Conservation (phyloP, 2,329 filamentous ascomycete genomes). For the Colletotrichum salicis region DNA sequence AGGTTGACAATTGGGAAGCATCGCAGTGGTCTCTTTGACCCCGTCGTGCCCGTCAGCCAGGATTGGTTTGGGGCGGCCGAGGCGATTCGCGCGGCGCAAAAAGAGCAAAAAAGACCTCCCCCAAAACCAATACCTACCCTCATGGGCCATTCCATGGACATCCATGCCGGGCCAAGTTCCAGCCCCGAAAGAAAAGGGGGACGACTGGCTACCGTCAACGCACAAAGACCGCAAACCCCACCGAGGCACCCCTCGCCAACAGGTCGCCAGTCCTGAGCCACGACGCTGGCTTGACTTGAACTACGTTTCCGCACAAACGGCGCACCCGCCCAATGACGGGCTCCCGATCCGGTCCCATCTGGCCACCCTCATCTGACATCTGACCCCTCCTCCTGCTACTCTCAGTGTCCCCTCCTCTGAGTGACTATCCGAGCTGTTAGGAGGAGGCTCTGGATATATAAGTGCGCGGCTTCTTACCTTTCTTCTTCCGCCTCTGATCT, state of each 20-base stretch:
- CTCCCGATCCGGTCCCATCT: conserved; percentile 32
- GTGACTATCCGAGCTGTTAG: neutral
- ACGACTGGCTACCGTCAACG: conserved; percentile 31
- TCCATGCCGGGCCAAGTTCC: conserved; percentile 13
- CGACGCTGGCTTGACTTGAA: neutral
- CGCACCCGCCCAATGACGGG: conserved; percentile 25
- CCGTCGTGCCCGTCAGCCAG: neutral
- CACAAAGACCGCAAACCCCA: conserved; percentile 35
- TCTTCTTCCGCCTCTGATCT: neutral
- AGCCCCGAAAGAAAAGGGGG: neutral
- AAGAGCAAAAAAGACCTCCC: neutral
- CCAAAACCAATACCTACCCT: neutral
- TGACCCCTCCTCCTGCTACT: conserved; percentile 26
- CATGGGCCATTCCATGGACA: neutral
- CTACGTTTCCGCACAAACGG: conserved; percentile 25
- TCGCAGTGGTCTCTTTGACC: neutral
- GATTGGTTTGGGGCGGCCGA: conserved; percentile 1
- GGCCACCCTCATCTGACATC: conserved; percentile 36
- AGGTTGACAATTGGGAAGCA: neutral
- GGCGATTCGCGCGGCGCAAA: neutral
- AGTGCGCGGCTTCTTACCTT: conserved; percentile 24
- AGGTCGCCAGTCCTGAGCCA: neutral
- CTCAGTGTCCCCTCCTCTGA: conserved; percentile 2
- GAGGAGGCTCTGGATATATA: conserved; percentile 29
- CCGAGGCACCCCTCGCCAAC: neutral